Conservation (phyloP, 2,329 filamentous ascomycete genomes). For the Cladophialophora carrionii region DNA sequence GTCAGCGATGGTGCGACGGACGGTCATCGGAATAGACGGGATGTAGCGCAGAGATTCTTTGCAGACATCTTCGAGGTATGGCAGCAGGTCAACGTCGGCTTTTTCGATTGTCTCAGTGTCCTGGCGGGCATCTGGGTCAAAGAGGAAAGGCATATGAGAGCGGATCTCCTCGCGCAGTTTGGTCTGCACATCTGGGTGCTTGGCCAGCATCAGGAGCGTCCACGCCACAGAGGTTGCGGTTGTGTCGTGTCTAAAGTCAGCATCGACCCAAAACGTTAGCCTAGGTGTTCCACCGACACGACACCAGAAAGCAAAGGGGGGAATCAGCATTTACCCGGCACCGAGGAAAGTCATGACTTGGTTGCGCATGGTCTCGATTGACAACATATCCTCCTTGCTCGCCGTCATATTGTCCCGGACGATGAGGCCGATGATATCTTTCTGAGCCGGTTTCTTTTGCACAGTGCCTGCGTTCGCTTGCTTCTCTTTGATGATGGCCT, state of each 20-base stretch:
- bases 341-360: slow-evolving; percentile 50
- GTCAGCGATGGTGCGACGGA: slow-evolving; percentile 49
- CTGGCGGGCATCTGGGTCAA: slow-evolving; percentile 43
- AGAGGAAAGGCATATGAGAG: slow-evolving; percentile 46
- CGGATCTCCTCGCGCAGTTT: slow-evolving; percentile 50
- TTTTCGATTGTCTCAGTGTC: slow-evolving; percentile 40
- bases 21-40: slow-evolving; percentile 53
- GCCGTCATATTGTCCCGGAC: slow-evolving; percentile 43
- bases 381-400: slow-evolving; percentile 43
- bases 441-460: slow-evolving; percentile 40
- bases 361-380: slow-evolving; percentile 44
- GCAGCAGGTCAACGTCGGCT: slow-evolving; percentile 48
- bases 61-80: slow-evolving; percentile 54
- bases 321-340: slow-evolving; percentile 41
- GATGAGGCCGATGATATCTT: slow-evolving; percentile 49
- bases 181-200: slow-evolving; percentile 47
- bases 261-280: too few relatives aligned
- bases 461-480: slow-evolving; percentile 41
- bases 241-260: slow-evolving; percentile 40
- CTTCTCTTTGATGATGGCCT: slow-evolving; percentile 47
- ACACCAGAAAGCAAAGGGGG: too few relatives aligned
- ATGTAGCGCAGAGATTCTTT: slow-evolving; percentile 54
- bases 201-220: slow-evolving; percentile 49
- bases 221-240: slow-evolving; percentile 52
- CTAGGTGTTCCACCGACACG: too few relatives aligned